These are phyloP conservation scores for Insectozyma bohioensis DNA, from an alignment of 1,139 yeast genomes.

Conservation along the genomic window DNA sequence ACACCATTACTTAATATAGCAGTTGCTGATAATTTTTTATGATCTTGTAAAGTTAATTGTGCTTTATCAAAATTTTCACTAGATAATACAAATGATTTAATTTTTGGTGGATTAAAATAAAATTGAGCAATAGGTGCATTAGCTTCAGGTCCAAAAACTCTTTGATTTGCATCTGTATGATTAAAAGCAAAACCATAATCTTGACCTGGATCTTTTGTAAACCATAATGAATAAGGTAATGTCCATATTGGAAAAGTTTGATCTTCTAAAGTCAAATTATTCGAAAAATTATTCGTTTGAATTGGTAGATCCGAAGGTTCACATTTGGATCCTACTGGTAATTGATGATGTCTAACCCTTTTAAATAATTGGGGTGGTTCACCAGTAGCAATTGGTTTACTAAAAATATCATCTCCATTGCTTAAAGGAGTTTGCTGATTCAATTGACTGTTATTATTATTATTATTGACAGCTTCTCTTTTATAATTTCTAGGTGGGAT, in stretches of 20 bases:
- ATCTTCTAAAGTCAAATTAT: slow-evolving; percentile 42
- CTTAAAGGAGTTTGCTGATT: slow-evolving; percentile 5
- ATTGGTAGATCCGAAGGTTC: slow-evolving; percentile 24
- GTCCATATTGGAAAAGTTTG: slow-evolving; percentile 51
- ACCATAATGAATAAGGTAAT: slow-evolving; percentile 48
- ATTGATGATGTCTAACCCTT: slow-evolving; percentile 24
- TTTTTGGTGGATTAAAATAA: slow-evolving; percentile 48
- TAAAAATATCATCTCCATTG: slow-evolving; percentile 11
- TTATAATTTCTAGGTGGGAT: slow-evolving; percentile 4
- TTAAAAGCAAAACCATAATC: slow-evolving; percentile 44
- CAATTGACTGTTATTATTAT: background rate
- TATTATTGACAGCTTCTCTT: background rate
- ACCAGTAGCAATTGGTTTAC: slow-evolving; percentile 24
- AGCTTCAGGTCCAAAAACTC: slow-evolving; percentile 47
- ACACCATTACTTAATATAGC: slow-evolving; percentile 21
- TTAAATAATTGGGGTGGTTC: slow-evolving; percentile 30
- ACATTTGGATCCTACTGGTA: slow-evolving; percentile 30
- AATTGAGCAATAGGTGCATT: slow-evolving; percentile 37
- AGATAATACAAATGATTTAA: slow-evolving; percentile 42
- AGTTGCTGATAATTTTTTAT: slow-evolving; percentile 36
- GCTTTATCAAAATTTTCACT: slow-evolving; percentile 29
- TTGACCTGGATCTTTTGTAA: slow-evolving; percentile 38
- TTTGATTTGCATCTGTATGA: slow-evolving; percentile 42
- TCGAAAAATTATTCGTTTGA: slow-evolving; percentile 48
- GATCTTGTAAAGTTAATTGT: slow-evolving; percentile 25